Conservation (phyloP, 768 basidiomycete species). For the Russula ochroleuca region DNA sequence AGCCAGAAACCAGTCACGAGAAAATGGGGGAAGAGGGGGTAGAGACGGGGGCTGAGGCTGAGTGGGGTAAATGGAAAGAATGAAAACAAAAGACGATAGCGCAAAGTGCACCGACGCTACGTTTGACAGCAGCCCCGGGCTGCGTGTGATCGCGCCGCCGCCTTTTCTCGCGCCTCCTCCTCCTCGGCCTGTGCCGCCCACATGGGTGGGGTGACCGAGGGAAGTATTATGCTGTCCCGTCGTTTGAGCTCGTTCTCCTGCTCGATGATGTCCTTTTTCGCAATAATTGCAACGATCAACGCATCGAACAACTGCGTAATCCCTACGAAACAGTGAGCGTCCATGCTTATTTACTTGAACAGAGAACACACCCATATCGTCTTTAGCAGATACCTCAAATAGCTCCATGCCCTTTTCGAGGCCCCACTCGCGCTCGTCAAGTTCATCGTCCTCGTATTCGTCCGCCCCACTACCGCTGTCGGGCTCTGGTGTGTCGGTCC, state of each 20-base stretch:
- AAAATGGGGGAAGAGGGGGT: neutral
- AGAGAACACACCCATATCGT: conserved; percentile 61
- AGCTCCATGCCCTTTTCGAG: conserved; percentile 80
- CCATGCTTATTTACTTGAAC: neutral
- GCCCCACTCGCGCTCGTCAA: conserved; percentile 65
- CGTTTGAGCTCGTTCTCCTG: conserved; percentile 73
- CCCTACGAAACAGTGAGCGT: conserved; percentile 42
- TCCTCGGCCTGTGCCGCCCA: conserved; percentile 81
- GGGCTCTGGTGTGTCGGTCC: conserved; percentile 29
- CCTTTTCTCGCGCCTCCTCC: conserved; percentile 63
- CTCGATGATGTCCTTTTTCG: conserved; percentile 74
- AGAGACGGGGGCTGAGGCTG: neutral
- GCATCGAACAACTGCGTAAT: conserved; percentile 76
- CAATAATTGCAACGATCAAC: conserved; percentile 76
- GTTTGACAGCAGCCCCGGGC: conserved; percentile 67
- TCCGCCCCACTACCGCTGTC: conserved; percentile 47
- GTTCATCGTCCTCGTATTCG: conserved; percentile 44
- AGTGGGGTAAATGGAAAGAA: neutral
- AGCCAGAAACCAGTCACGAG: conserved; percentile 11
- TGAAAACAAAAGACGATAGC: neutral
- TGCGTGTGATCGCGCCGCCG: conserved; percentile 41
- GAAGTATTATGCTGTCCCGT: conserved; percentile 79
- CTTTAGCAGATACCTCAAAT: conserved; percentile 89
- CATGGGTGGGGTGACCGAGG: conserved; percentile 55
- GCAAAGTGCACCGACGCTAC: conserved; percentile 30